Base-by-base conservation (phyloP, 2,329 filamentous ascomycete species). In the Aureobasidium sp. region DNA sequence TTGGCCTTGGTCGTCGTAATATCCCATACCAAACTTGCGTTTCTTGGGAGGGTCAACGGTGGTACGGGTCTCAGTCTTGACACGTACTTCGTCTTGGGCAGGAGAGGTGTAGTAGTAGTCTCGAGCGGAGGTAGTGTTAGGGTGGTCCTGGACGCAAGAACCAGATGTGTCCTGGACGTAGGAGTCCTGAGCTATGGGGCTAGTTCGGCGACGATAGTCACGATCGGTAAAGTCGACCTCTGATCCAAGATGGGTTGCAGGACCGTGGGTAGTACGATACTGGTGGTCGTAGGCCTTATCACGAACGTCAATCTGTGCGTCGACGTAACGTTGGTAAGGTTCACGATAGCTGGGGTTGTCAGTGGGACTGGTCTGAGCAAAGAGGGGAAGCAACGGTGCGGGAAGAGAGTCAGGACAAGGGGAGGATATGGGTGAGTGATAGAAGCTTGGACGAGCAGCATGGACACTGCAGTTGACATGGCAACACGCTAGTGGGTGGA, bases 1-100 rank as follows among this genome's bases (percentile, higher is more conserved):
- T 70, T 88, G 82, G 73, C 86, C 87, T 76, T 89, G 85, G 79
- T 88, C 84, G 84, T 89, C 87, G 86, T 89, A 88, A 81, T 88
- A 89, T 81, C 87, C 87, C 87, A 89, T 89, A 73, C 86, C 85
- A 82, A 76, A 77, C 74, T 79, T 77, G 73, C 76, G 76, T 69
- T 75, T 76, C 48, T 52, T 64, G 65, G 77, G 74, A 68, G 76
- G 71, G 72, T 84, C 81, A 72, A 80, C 76, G 71, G 81, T 82
- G 69, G 79, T 76, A 68, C 76, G 77, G 69, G 76, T 73, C 73
- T 78, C 72, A 61, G 70, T 71, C 66, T 80, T 74, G 76, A 82
- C 78, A 73, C 78, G 78, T 70, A 83, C 77, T 70, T 82, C 73
- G 51, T 73, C 70, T 68, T 74, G 69, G 67, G 71, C 72, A 55